Base-by-base conservation (phyloP, 257 asterid species). In the Solanum sitiens region DNA sequence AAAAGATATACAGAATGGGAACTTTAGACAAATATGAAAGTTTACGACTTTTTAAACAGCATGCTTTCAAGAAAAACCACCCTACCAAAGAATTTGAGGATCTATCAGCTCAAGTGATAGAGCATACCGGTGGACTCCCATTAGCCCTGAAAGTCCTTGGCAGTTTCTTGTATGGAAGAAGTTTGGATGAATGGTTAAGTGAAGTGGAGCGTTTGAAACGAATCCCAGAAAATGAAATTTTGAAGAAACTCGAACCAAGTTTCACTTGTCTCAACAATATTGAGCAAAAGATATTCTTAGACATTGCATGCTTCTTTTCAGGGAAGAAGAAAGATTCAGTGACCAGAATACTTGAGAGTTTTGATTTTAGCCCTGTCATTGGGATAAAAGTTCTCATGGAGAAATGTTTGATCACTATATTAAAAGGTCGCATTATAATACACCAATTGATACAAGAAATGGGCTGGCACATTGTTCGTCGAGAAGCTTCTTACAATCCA, bases 71-170 rank as follows among this genome's bases (percentile, higher is more conserved):
- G 47, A 42, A 42, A 42, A 42, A 42, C 47, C 11, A 8, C 47
- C 47, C 13, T 42, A 42, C 47, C 47, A 42, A 42, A 42, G 47
- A 42, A 42, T 42, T 42, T 42, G 47, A 42, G 47, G 53, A 12
- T 45, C 53, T 45, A 45, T 45, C 53, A 45, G 53, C 15, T 45
- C 50, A 11, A 45, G 53, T 45, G 53, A 16, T 87, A 73, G 16
- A 30, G 14, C 14, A 87, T 76, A 83, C 79, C 4, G 88, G 59
- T 33, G 88, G 88, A 61, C 86, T 87, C 33, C 88, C 88, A 12
- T 42, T 87, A 44, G 88, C 86, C 5, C 67, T 87, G 45, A 39
- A 25, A 59, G 88, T 87, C 20, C 37, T 76, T 7, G 88, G 79
- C 14, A 27, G 16, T 23, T 56, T 35, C 61, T 61, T 87, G 45